These are phyloP conservation scores for Kodamaea plutei DNA, from an alignment of 1,139 yeast species.

Conservation along the genomic window DNA sequence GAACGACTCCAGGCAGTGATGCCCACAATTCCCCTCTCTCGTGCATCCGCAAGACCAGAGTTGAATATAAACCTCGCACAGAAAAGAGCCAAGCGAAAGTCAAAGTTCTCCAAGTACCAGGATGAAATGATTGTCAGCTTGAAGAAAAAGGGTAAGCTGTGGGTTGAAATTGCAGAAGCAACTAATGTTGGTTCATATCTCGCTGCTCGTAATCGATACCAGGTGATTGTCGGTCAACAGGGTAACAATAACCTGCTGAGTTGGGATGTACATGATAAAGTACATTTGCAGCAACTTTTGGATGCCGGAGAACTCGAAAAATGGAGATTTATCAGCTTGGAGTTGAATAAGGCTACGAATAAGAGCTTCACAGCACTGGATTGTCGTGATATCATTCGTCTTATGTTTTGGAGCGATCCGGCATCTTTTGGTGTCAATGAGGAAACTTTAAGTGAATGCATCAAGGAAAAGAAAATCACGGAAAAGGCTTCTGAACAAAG, in stretches of 20 bases:
- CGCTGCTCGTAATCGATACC: conserved; percentile 76
- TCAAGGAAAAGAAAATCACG: conserved; percentile 36
- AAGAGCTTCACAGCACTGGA: conserved; percentile 51
- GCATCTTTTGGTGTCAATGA: conserved; percentile 53
- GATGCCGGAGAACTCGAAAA: conserved; percentile 73
- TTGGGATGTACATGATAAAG: conserved; percentile 59
- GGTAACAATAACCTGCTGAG: conserved; percentile 66
- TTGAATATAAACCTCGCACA: conserved; percentile 26
- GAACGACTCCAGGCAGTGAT: conserved; percentile 21
- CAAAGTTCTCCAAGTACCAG: conserved; percentile 66
- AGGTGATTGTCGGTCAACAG: conserved; percentile 79
- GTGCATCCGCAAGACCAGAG: conserved; percentile 31
- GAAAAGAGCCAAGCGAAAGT: conserved; percentile 54
- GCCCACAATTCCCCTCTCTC: conserved; percentile 38
- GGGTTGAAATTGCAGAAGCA: conserved; percentile 73
- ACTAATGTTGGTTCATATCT: conserved; percentile 64
- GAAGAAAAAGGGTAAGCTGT: conserved; percentile 60
- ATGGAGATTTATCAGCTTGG: conserved; percentile 62
- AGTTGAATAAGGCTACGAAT: conserved; percentile 57
- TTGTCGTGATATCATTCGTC: conserved; percentile 52
- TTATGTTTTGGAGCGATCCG: conserved; percentile 56
- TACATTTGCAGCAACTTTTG: conserved; percentile 46
- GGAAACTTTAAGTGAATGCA: conserved; percentile 35
- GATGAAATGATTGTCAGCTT: conserved; percentile 60
- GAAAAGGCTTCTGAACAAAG: conserved; percentile 33